Evolutionary conservation across 805 yeast species (phyloP).

Genomic region (Schwanniomyces polymorphus): DNA sequence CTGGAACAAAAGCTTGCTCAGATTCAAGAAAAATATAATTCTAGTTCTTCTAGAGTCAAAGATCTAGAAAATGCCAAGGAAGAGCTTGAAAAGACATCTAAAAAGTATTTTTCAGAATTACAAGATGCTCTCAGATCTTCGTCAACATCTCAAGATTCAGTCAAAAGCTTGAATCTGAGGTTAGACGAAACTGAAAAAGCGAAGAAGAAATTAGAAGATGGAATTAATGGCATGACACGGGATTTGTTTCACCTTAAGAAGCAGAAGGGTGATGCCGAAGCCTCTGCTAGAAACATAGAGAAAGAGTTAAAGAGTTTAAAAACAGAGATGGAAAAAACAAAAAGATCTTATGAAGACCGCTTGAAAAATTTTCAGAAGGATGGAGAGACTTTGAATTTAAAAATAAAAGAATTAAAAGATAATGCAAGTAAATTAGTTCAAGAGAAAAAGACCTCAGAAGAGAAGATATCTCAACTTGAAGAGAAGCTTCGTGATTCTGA

Average conservation of each 20-base stretch:
- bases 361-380: constrained; percentile 19
- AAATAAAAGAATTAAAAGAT: constrained; percentile 18
- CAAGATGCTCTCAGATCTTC: constrained; percentile 28
- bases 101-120: constrained; percentile 28
- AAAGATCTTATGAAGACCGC: constrained; percentile 18
- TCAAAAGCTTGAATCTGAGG: constrained; percentile 30
- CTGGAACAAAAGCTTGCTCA: constrained; percentile 18
- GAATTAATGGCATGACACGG: constrained; percentile 85
- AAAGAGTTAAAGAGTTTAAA: constrained; percentile 34
- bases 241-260: constrained; percentile 70
- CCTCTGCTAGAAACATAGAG: constrained; percentile 41
- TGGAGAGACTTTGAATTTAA: constrained; percentile 22
- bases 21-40: constrained; percentile 17
- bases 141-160: constrained; percentile 19
- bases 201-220: constrained; percentile 74
- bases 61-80: constrained; percentile 29
- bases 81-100: constrained; percentile 28
- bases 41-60: constrained; percentile 18
- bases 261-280: constrained; percentile 54
- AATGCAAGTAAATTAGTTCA: constrained; percentile 22
- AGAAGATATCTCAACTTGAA: constrained; percentile 14
- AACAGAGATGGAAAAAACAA: constrained; percentile 33
- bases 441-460: constrained; percentile 17
- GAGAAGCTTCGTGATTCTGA: constrained; percentile 27
- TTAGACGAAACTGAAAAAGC: constrained; percentile 34